Evolutionary conservation across 2,329 filamentous ascomycete species (phyloP).

Genomic region (Stachybotrys chartarum): DNA sequence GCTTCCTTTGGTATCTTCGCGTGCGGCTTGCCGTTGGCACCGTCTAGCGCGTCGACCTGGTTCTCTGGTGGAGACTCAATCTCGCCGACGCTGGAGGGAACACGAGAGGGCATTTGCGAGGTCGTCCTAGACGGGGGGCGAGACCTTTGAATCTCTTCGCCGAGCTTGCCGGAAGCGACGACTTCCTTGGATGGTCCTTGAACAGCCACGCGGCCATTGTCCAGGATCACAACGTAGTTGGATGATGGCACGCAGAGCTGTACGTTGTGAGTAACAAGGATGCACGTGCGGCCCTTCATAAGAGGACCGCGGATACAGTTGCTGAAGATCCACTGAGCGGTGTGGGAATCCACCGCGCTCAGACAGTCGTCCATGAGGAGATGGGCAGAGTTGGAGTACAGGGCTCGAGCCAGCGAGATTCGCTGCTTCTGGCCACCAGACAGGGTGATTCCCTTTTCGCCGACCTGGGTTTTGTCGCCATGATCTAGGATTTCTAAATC

Average conservation of each 20-base stretch:
- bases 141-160: constrained; percentile 74
- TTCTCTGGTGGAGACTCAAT: constrained; percentile 50
- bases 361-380: constrained; percentile 90
- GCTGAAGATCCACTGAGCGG: constrained; percentile 95
- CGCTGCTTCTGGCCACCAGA: constrained; percentile 97
- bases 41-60: constrained; percentile 38
- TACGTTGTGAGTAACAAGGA: constrained; percentile 92
- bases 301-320: constrained; percentile 84
- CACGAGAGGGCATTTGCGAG: constrained; percentile 70
- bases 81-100: constrained; percentile 67
- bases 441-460: constrained; percentile 93
- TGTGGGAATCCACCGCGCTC: constrained; percentile 95
- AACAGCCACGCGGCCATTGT: constrained; percentile 72
- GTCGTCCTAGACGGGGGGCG: constrained; percentile 60
- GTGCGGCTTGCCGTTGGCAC: constrained; percentile 33
- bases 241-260: constrained; percentile 78
- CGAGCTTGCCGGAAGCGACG: constrained; percentile 79
- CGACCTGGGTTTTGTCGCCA: constrained; percentile 88
- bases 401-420: constrained; percentile 88
- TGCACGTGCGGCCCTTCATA: constrained; percentile 84
- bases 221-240: constrained; percentile 74
- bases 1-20: constrained; percentile 37
- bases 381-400: constrained; percentile 93
- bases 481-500: constrained; percentile 89
- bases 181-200: constrained; percentile 75